These are phyloP conservation scores for Elongisporangium prolatum DNA, from an alignment of 352 stramenopile genomes.

Conservation along the genomic window DNA sequence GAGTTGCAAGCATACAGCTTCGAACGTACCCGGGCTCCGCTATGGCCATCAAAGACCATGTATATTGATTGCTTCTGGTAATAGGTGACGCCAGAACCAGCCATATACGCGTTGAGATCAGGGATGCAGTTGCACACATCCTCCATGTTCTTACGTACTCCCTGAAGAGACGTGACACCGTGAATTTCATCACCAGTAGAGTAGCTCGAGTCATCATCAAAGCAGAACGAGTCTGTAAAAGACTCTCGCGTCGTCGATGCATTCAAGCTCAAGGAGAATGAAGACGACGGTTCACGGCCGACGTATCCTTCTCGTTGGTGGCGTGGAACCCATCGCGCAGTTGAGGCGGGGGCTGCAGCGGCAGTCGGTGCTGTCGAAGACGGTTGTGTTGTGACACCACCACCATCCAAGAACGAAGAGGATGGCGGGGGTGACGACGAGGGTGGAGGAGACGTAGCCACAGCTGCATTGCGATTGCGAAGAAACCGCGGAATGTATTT, in stretches of 20 bases:
- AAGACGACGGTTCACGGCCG: conserved; percentile 41
- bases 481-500: conserved; percentile 76
- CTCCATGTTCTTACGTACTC: conserved; percentile 71
- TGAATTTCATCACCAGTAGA: conserved; percentile 59
- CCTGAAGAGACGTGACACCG: conserved; percentile 76
- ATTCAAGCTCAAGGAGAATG: conserved; percentile 24
- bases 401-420: conserved; percentile 16
- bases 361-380: background rate
- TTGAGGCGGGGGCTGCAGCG: conserved; percentile 15
- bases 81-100: conserved; percentile 22
- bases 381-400: conserved; percentile 1
- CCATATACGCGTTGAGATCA: conserved; percentile 55
- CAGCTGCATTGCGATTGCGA: conserved; percentile 53
- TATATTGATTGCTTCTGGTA: conserved; percentile 66
- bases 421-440: conserved; percentile 29
- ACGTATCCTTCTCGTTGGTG: conserved; percentile 53
- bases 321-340: conserved; percentile 43
- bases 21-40: conserved; percentile 57
- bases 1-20: background rate
- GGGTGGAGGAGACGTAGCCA: conserved; percentile 29
- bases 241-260: conserved; percentile 27
- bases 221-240: conserved; percentile 48
- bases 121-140: conserved; percentile 82
- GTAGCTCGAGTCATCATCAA: conserved; percentile 68
- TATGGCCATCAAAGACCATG: conserved; percentile 82